Conservation (phyloP, 345 rosid species). For the Bruguiera gymnorhiza region DNA sequence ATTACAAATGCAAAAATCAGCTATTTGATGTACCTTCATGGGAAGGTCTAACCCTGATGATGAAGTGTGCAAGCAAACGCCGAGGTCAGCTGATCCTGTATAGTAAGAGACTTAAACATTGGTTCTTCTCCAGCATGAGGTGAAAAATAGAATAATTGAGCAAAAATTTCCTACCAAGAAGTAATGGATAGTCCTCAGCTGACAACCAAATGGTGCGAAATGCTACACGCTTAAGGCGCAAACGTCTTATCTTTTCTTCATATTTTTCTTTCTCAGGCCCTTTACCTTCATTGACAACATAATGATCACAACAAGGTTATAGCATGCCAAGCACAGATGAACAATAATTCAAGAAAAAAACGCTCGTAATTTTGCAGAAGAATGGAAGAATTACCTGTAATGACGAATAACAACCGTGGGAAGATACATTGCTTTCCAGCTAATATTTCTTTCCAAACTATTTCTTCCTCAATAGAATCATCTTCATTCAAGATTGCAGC, state of each 20-base stretch:
- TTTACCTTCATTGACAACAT: constrained; percentile 52
- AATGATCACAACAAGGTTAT: constrained; percentile 4
- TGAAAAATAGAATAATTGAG: neutral
- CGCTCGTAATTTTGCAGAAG: neutral
- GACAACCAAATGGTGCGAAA: constrained; percentile 96
- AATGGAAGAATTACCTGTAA: constrained; percentile 58
- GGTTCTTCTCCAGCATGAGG: neutral
- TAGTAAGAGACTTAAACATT: constrained; percentile 8
- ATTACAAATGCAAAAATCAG: neutral
- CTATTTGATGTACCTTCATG: constrained; percentile 58
- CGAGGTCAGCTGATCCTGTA: constrained; percentile 85
- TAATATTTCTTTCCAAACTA: constrained; percentile 46
- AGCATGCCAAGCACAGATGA: neutral
- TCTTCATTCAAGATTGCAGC: constrained; percentile 71
- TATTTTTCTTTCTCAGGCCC: constrained; percentile 92
- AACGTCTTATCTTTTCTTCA: constrained; percentile 71
- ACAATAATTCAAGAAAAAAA: neutral
- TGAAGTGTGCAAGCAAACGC: constrained; percentile 96
- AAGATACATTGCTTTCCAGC: constrained; percentile 47
- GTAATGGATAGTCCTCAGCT: constrained; percentile 94
- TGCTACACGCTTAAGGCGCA: constrained; percentile 78
- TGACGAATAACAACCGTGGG: constrained; percentile 80
- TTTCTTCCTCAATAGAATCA: constrained; percentile 40
- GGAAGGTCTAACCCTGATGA: constrained; percentile 97
- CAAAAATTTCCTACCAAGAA: constrained; percentile 48